Percentiles rank a stretch among this genome's conserved stretches.
phyloP scores from a whole-genome alignment of 176 grass and related monocot species.

The Carex littledalei region DNA sequence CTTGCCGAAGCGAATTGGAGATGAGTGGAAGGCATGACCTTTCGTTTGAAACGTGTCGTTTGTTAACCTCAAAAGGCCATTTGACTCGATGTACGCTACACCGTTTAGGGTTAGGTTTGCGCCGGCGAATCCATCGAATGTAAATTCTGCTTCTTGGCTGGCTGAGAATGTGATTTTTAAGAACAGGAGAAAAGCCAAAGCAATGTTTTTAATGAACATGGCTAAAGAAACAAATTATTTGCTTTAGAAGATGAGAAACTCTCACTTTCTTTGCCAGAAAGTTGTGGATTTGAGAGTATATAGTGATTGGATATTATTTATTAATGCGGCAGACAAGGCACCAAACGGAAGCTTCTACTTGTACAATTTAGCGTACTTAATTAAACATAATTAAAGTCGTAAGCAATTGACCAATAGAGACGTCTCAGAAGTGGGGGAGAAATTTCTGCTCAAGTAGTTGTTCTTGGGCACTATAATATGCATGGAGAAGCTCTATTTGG shows the following conservation, averaged over 20 bases:
- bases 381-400: not conserved
- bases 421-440: not conserved
- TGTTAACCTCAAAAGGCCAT: conserved; percentile 51
- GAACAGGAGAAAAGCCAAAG: conserved; percentile 9
- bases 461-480: not conserved
- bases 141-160: conserved; percentile 22
- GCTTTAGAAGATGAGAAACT: conserved; percentile 2
- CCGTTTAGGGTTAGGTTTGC: conserved; percentile 33
- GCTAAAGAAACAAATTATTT: not conserved
- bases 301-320: conserved; percentile 3
- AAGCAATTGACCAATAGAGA: not conserved
- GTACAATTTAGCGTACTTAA: not conserved
- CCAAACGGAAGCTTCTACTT: not conserved
- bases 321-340: not conserved
- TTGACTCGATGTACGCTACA: conserved; percentile 21
- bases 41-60: conserved; percentile 34
- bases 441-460: not conserved
- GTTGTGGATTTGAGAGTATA: not conserved
- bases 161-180: not conserved
- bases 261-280: not conserved
- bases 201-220: conserved; percentile 1
- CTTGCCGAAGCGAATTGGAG: conserved; percentile 24
- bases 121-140: conserved; percentile 40
- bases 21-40: conserved; percentile 42
- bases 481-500: too few species aligned